Conservation (phyloP, 257 asterid species). For the Fraxinus excelsior region DNA sequence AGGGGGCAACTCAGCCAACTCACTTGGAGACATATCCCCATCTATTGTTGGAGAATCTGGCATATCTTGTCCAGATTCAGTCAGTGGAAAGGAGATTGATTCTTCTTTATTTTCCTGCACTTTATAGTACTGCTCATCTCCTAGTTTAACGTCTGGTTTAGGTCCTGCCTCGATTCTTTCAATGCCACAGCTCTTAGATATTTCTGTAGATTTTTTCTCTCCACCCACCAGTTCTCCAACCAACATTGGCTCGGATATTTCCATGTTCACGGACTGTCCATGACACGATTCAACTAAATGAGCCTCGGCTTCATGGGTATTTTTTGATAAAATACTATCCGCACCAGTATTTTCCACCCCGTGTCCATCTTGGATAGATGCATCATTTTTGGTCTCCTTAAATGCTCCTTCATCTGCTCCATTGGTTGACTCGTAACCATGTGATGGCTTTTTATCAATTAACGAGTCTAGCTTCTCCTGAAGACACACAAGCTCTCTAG, state of each 20-base stretch:
- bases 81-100: background rate
- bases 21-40: background rate
- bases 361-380: conserved; percentile 7
- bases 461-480: conserved; percentile 67
- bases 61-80: background rate
- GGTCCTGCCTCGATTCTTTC: conserved; percentile 9
- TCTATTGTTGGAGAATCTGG: background rate
- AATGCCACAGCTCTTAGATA: background rate
- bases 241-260: conserved; percentile 12
- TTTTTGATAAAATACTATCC: conserved; percentile 12
- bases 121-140: conserved; percentile 20
- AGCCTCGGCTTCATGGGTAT: background rate
- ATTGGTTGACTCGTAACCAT: conserved; percentile 14
- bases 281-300: conserved; percentile 15
- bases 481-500: conserved; percentile 65
- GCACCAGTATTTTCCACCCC: background rate
- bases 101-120: conserved; percentile 13
- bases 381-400: background rate
- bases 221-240: background rate
- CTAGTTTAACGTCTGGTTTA: background rate
- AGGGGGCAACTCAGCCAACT: conserved; percentile 24
- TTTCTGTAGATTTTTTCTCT: conserved; percentile 11
- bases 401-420: background rate
- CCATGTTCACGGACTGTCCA: conserved; percentile 16
- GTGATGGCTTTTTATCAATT: conserved; percentile 13